Conservation (phyloP, 73 alveolate genomes). For the Tetrahymena borealis region DNA sequence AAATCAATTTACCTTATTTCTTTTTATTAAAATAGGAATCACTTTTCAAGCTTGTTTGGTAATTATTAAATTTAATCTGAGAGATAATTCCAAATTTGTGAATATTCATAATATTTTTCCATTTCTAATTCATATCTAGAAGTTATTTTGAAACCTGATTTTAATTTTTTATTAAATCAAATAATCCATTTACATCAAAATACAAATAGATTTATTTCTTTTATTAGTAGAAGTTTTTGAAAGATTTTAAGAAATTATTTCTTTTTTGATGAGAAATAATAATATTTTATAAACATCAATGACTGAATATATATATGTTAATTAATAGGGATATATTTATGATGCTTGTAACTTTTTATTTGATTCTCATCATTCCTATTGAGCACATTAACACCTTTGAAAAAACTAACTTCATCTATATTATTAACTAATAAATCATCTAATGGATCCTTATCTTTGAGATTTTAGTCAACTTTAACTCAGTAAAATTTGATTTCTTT, state of each 20-base stretch:
- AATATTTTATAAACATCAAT: too few relatives aligned
- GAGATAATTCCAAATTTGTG: neutral
- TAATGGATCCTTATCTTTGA: neutral
- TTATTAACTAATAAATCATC: neutral
- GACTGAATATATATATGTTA: neutral
- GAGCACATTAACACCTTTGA: neutral
- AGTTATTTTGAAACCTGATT: too few relatives aligned
- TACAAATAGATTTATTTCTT: too few relatives aligned
- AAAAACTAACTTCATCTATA: neutral
- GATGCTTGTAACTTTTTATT: neutral
- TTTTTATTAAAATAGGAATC: neutral
- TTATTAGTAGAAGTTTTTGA: too few relatives aligned
- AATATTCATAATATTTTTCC: too few relatives aligned
- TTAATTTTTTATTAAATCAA: too few relatives aligned
- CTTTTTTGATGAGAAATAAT: neutral
- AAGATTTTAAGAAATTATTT: neutral
- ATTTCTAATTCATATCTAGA: too few relatives aligned
- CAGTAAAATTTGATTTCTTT: neutral
- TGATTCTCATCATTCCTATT: neutral
- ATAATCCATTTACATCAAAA: too few relatives aligned
- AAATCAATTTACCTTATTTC: neutral
- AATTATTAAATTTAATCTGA: neutral
- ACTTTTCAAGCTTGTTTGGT: neutral
- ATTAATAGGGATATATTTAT: neutral
- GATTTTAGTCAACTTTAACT: neutral